These are phyloP conservation scores for Euryodendron excelsum DNA, from an alignment of 148 eudicot species.

Conservation along the genomic window DNA sequence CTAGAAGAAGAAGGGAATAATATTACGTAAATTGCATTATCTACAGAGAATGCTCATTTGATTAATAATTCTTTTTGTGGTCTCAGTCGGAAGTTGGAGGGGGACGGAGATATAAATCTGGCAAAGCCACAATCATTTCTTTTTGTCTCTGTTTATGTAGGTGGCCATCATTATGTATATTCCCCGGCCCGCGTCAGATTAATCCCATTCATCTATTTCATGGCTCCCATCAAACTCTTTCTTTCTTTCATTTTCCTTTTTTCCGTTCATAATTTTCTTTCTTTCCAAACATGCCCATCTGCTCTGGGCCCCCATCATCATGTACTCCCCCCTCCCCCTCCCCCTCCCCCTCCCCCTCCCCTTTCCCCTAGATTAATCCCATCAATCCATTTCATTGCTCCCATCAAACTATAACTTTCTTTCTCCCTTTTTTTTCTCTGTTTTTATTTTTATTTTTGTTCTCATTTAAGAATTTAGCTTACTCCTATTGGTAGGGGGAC, in stretches of 20 bases:
- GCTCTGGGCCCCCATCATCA: too few relatives aligned
- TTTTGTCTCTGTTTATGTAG: conserved; percentile 8
- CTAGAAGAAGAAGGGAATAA: background rate
- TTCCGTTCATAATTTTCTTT: background rate
- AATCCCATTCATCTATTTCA: background rate
- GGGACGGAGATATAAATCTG: background rate
- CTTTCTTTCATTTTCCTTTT: background rate
- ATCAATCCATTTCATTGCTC: too few relatives aligned
- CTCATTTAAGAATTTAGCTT: too few relatives aligned
- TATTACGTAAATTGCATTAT: background rate
- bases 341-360: too few relatives aligned
- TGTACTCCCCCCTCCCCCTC: too few relatives aligned
- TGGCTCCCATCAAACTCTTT: background rate
- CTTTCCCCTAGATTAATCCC: too few relatives aligned
- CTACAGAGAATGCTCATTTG: background rate
- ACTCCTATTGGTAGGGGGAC: too few relatives aligned
- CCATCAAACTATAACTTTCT: too few relatives aligned
- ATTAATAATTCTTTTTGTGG: background rate
- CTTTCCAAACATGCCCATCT: background rate
- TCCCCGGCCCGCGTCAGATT: background rate
- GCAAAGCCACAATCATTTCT: background rate
- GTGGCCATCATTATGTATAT: background rate
- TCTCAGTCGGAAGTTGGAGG: too few relatives aligned
- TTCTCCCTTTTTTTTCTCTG: too few relatives aligned
- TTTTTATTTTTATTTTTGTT: too few relatives aligned